Evolutionary conservation across 106 monocot species (phyloP).

Genomic region (Chionographis japonica): DNA sequence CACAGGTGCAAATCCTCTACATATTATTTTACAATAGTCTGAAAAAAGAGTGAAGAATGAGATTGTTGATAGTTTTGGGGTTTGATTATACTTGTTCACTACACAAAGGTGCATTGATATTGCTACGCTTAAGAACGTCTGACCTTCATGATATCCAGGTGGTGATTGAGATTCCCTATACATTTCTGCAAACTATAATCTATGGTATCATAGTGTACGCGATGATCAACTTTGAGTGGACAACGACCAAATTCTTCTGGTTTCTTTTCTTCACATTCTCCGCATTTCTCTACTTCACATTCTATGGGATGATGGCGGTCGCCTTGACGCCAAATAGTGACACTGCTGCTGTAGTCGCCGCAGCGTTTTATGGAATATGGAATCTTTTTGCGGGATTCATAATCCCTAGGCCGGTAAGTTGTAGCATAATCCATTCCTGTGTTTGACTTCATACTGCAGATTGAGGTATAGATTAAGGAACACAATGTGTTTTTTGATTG

Average conservation of each 20-base stretch:
- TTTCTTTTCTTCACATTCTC: constrained; percentile 41
- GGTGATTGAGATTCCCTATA: constrained; percentile 44
- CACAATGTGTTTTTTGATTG: neutral
- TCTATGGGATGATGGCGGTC: constrained; percentile 53
- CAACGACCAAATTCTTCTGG: constrained; percentile 39
- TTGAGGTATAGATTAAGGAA: neutral
- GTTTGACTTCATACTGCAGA: neutral
- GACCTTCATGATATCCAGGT: constrained; percentile 24
- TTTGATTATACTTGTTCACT: too few relatives aligned
- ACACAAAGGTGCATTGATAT: neutral
- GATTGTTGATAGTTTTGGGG: too few relatives aligned
- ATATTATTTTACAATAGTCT: too few relatives aligned
- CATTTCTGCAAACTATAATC: constrained; percentile 27
- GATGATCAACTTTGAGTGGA: constrained; percentile 38
- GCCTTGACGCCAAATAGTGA: constrained; percentile 35
- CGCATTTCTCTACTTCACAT: constrained; percentile 51
- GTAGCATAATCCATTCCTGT: too few relatives aligned
- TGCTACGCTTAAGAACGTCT: neutral
- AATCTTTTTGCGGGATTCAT: constrained; percentile 44
- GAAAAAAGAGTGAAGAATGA: too few relatives aligned
- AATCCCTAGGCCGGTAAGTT: constrained; percentile 41
- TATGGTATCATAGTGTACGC: constrained; percentile 39
- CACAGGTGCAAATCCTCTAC: constrained; percentile 31
- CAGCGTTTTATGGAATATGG: constrained; percentile 38
- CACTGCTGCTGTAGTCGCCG: constrained; percentile 30